A percentile compares a stretch with the other conserved stretches of the same genome.
Evolutionary conservation across 768 basidiomycete genomes (phyloP).

Genomic region (Suillus subluteus): DNA sequence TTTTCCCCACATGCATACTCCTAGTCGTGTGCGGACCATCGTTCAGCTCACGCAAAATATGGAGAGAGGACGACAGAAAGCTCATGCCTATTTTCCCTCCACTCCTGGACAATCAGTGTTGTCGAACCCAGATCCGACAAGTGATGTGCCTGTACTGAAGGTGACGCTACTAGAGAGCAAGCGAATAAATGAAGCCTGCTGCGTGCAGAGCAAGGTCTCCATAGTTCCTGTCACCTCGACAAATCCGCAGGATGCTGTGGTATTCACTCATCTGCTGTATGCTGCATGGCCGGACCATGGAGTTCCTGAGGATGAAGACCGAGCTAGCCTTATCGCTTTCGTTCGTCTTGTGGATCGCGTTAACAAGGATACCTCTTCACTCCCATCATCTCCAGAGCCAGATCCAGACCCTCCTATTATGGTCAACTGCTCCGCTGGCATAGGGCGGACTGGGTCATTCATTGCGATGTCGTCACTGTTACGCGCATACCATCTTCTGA

Average conservation of each 20-base stretch:
- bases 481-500: slow-evolving; percentile 57
- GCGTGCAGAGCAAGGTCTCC: slow-evolving; percentile 63
- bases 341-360: slow-evolving; percentile 61
- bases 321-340: slow-evolving; percentile 62
- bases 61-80: slow-evolving; percentile 75
- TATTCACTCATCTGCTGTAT: slow-evolving; percentile 75
- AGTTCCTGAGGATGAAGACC: slow-evolving; percentile 67
- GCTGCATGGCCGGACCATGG: slow-evolving; percentile 86
- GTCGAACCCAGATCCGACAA: slow-evolving; percentile 49
- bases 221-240: slow-evolving; percentile 42
- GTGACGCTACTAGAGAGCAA: slow-evolving; percentile 58
- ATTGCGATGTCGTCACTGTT: slow-evolving; percentile 80
- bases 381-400: slow-evolving; percentile 27
- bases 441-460: slow-evolving; percentile 87
- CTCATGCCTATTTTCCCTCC: slow-evolving; percentile 75
- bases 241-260: slow-evolving; percentile 37
- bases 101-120: slow-evolving; percentile 55
- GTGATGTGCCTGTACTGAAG: slow-evolving; percentile 47
- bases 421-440: slow-evolving; percentile 84
- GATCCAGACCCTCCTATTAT: slow-evolving; percentile 78
- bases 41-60: slow-evolving; percentile 79
- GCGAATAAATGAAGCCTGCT: slow-evolving; percentile 58
- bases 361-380: slow-evolving; percentile 51
- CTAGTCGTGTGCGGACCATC: slow-evolving; percentile 66
- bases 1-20: slow-evolving; percentile 15